phyloP scores from a whole-genome alignment of 2,329 filamentous ascomycete species.

The Rhinocladiella mackenziei region DNA sequence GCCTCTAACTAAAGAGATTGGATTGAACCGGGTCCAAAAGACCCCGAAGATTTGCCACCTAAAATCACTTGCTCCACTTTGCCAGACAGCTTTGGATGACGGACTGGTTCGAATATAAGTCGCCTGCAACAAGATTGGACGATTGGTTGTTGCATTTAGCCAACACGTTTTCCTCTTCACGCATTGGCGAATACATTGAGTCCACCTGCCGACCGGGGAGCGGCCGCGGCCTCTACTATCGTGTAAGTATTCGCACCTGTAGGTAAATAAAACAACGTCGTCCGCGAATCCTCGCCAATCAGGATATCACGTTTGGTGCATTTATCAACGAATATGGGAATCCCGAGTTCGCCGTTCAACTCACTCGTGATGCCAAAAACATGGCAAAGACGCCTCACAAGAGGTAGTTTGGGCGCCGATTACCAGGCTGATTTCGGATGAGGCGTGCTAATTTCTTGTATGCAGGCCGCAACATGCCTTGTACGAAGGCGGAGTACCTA shows the following conservation, averaged over 20 bases:
- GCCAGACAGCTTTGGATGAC: neutral
- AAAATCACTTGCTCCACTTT: neutral
- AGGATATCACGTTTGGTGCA: constrained; percentile 9
- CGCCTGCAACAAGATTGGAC: neutral
- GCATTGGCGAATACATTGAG: constrained; percentile 5
- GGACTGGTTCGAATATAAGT: constrained; percentile 3
- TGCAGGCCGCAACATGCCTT: neutral
- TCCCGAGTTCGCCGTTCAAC: constrained; percentile 11
- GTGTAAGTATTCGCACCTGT: no score
- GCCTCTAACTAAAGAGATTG: no score
- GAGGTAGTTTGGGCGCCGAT: constrained; percentile 1
- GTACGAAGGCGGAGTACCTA: neutral
- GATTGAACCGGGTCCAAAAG: neutral
- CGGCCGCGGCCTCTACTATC: constrained; percentile 2
- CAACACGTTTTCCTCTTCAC: constrained; percentile 5
- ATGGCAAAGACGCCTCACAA: constrained; percentile 9
- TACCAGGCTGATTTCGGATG: no score
- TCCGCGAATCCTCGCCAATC: constrained; percentile 1
- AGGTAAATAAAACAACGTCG: no score
- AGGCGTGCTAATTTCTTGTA: no score
- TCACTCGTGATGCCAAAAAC: constrained; percentile 8
- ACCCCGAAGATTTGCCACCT: neutral
- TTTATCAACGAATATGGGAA: constrained; percentile 13
- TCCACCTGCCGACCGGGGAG: constrained; percentile 5
- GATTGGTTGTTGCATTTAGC: neutral